Percentiles rank a stretch among this genome's conserved stretches.
Evolutionary conservation across 2,329 filamentous ascomycete genomes (phyloP).

Genomic region (Talaromyces sp.): DNA sequence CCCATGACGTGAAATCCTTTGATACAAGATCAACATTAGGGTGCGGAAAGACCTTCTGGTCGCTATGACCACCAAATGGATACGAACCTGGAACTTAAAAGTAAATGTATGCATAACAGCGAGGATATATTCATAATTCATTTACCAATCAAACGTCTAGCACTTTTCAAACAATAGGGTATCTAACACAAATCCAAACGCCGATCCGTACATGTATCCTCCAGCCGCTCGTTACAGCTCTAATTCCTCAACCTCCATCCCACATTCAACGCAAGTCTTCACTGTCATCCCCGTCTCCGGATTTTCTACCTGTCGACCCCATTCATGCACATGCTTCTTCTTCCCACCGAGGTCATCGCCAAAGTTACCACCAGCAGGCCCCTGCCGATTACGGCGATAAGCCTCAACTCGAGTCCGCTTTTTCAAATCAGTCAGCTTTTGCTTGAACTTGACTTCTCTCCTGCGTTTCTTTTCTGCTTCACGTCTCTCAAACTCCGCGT

Average conservation of each 20-base stretch:
- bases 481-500: constrained; percentile 80
- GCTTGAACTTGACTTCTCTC: constrained; percentile 89
- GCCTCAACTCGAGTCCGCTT: constrained; percentile 89
- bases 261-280: constrained; percentile 68
- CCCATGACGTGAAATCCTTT: no score
- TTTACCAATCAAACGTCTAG: neutral
- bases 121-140: neutral
- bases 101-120: no score
- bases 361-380: constrained; percentile 55
- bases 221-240: constrained; percentile 48
- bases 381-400: constrained; percentile 67
- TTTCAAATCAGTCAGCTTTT: constrained; percentile 84
- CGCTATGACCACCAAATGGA: no score
- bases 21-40: no score
- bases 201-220: neutral
- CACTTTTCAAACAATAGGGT: constrained; percentile 5
- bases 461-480: constrained; percentile 75
- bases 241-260: constrained; percentile 65
- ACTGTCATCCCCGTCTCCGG: constrained; percentile 57
- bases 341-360: constrained; percentile 69
- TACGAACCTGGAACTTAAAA: no score
- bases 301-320: constrained; percentile 60
- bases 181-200: constrained; percentile 7
- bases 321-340: constrained; percentile 84
- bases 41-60: no score